These are phyloP conservation scores for Neurospora africana DNA, from an alignment of 495 filamentous ascomycete genomes.

Conservation along the genomic window DNA sequence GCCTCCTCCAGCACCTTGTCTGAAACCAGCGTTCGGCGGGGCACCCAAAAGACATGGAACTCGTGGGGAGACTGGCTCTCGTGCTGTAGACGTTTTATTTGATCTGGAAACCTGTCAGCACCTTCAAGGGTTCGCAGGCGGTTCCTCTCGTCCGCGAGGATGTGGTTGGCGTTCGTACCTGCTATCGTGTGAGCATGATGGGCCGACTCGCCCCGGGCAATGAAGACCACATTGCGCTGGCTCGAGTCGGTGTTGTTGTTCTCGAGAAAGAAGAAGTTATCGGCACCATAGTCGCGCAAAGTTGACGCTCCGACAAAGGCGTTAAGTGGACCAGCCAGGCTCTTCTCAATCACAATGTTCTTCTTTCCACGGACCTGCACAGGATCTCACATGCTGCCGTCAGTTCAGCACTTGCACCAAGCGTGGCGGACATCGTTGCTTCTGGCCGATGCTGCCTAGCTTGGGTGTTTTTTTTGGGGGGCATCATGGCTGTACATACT, in stretches of 20 bases:
- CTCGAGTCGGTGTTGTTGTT: constrained; percentile 85
- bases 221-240: constrained; percentile 91
- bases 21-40: constrained; percentile 81
- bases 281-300: constrained; percentile 80
- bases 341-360: constrained; percentile 87
- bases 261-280: constrained; percentile 90
- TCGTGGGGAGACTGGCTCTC: constrained; percentile 83
- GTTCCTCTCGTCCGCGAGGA: background rate
- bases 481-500: constrained; percentile 55
- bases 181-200: constrained; percentile 73
- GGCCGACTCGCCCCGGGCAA: constrained; percentile 79
- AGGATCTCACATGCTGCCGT: constrained; percentile 15
- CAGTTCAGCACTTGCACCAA: constrained; percentile 16
- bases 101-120: constrained; percentile 49
- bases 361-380: constrained; percentile 91
- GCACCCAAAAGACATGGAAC: constrained; percentile 88
- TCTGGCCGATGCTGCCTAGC: background rate
- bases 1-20: constrained; percentile 88
- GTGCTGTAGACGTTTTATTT: constrained; percentile 81
- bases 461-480: background rate
- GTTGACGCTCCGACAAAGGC: constrained; percentile 88
- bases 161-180: constrained; percentile 43
- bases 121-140: background rate
- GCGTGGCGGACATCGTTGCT: background rate
- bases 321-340: constrained; percentile 78